Percentiles rank a stretch among this genome's conserved stretches.
These are phyloP conservation scores for Dentipellis fragilis DNA, from an alignment of 768 basidiomycete species.

Conservation along the genomic window DNA sequence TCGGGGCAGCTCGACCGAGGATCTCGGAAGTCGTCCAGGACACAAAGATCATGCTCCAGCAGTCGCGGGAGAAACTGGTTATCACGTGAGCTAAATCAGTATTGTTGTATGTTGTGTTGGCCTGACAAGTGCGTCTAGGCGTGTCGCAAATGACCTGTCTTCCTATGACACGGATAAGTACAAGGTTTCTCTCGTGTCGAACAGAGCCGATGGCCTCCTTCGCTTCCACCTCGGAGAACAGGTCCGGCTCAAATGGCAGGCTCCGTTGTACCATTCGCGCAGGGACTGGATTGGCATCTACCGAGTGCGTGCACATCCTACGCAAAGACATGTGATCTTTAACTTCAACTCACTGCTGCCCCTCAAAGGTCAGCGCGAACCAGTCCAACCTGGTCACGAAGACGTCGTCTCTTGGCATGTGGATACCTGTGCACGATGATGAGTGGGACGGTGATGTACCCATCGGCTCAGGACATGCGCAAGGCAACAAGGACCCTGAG, in stretches of 20 bases:
- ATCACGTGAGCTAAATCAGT: conserved; percentile 60
- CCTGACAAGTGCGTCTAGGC: conserved; percentile 30
- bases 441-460: conserved; percentile 91
- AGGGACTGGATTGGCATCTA: conserved; percentile 97
- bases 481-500: conserved; percentile 33
- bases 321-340: background rate
- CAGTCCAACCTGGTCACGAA: conserved; percentile 75
- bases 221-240: conserved; percentile 88
- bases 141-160: conserved; percentile 74
- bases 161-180: conserved; percentile 77
- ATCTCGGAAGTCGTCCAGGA: conserved; percentile 89
- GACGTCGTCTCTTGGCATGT: conserved; percentile 79
- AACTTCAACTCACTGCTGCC: background rate
- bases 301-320: conserved; percentile 36
- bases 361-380: conserved; percentile 71
- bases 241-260: conserved; percentile 80
- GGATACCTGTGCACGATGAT: conserved; percentile 84
- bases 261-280: conserved; percentile 76
- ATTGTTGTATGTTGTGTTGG: background rate
- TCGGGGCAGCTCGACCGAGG: conserved; percentile 62
- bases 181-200: conserved; percentile 49
- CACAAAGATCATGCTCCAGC: conserved; percentile 83
- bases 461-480: conserved; percentile 29
- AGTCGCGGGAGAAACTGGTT: conserved; percentile 82
- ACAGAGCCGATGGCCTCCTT: conserved; percentile 37